Evolutionary conservation across 1,139 yeast genomes (phyloP).

Genomic region (Taphrina sp.): DNA sequence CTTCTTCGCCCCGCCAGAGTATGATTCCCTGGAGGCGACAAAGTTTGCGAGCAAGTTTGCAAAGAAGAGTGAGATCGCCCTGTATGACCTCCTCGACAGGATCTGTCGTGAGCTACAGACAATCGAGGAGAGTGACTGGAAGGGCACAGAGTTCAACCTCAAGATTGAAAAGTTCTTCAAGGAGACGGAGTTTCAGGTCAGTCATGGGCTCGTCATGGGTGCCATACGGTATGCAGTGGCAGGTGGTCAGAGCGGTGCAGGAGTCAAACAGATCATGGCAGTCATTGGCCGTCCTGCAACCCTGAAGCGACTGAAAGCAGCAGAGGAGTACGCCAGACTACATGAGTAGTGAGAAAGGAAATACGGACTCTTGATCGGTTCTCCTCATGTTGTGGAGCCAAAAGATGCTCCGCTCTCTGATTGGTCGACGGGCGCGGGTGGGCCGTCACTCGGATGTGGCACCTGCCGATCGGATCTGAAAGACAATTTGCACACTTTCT

Average conservation of each 20-base stretch:
- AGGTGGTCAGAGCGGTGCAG: conserved; percentile 26
- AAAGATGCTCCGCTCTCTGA: not conserved
- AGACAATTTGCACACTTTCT: not conserved
- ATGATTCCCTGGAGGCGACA: conserved; percentile 6
- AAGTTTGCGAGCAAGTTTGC: conserved; percentile 16
- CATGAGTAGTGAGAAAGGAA: not conserved
- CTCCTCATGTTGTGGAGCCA: not conserved
- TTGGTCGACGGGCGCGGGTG: too few species aligned
- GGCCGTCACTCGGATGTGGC: too few species aligned
- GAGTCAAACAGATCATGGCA: conserved; percentile 29
- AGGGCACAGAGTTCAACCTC: conserved; percentile 24
- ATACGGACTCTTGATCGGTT: not conserved
- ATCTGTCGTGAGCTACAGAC: not conserved
- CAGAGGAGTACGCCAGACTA: not conserved
- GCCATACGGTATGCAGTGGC: conserved; percentile 29
- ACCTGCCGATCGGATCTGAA: too few species aligned
- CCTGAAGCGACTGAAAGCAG: conserved; percentile 1
- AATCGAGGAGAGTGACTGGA: conserved; percentile 9
- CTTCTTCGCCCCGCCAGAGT: conserved; percentile 19
- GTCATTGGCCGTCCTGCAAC: conserved; percentile 14
- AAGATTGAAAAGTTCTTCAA: conserved; percentile 18
- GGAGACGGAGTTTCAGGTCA: conserved; percentile 10
- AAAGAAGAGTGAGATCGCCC: not conserved
- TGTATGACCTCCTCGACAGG: not conserved
- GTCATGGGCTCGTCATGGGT: conserved; percentile 17